Evolutionary conservation across 192 early-diverging fungal species (phyloP).

Genomic region (Backusella tarrabulga): DNA sequence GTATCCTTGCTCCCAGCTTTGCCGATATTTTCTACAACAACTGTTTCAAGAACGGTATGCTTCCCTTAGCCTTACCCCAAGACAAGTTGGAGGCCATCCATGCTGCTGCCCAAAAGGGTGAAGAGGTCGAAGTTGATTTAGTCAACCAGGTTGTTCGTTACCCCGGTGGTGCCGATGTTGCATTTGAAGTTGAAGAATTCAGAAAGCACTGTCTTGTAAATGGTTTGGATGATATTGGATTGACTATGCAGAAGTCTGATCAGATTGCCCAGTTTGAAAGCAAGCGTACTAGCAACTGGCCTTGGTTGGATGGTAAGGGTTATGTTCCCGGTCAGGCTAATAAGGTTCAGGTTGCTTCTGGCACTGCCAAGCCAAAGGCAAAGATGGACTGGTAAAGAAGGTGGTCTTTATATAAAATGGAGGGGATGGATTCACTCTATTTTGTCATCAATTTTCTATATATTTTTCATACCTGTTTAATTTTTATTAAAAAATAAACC

Average conservation of each 20-base stretch:
- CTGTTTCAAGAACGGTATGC: slow-evolving; percentile 75
- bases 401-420: not conserved
- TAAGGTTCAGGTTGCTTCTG: slow-evolving; percentile 10
- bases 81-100: slow-evolving; percentile 38
- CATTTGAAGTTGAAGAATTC: slow-evolving; percentile 62
- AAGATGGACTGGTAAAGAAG: slow-evolving; percentile 37
- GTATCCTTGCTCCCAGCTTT: slow-evolving; percentile 65
- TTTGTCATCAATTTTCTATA: not conserved
- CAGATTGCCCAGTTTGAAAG: slow-evolving; percentile 54
- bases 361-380: slow-evolving; percentile 9
- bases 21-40: slow-evolving; percentile 79
- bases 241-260: slow-evolving; percentile 62
- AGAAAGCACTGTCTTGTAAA: slow-evolving; percentile 64
- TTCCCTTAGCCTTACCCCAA: slow-evolving; percentile 46
- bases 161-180: slow-evolving; percentile 38
- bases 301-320: slow-evolving; percentile 65
- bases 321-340: slow-evolving; percentile 26
- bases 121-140: slow-evolving; percentile 55
- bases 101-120: slow-evolving; percentile 45
- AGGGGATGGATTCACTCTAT: not conserved
- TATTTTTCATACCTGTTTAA: not conserved
- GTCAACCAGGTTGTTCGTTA: slow-evolving; percentile 46
- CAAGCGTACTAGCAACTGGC: slow-evolving; percentile 45
- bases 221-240: slow-evolving; percentile 71
- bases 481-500: not conserved